Evolutionary conservation across 1,284 basidiomycete species (phyloP), one percentile per base, ranked within the genome.

Genomic region (Bjerkandera adusta): DNA sequence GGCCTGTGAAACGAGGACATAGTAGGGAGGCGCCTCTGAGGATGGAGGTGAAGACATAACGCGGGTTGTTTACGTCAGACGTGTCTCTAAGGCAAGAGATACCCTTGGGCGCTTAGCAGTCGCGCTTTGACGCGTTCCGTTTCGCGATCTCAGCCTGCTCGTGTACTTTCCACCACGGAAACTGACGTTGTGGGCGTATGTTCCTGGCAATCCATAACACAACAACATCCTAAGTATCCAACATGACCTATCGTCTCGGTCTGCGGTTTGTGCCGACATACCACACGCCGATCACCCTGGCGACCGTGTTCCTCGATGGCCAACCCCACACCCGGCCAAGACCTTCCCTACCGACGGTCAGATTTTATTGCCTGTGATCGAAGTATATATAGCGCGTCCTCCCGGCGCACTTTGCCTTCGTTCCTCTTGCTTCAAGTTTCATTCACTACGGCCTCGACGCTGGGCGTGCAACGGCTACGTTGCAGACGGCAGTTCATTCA

Each of bases 1-100:
- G 33, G 56, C 71, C 50, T 81, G 77, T 5, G 82, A 76, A 46
- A 83, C 67, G 43, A 87, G 71, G 37, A 86, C 60, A 57, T 85
- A 86, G 65, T 74, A 77, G 27, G 85, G 84, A 10, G 70, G 71
- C 5, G 29, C 4, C 7, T 3, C 3, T 21, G 29, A 25, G 22
- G 41, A 34, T 34, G 41, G 37, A 16, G 50, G 38, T 10, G 45
- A 33, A 24, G 47, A 48, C 36, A 43, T 51, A 27, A 8, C 11
- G n/a, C n/a, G n/a, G n/a, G n/a, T n/a, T n/a, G n/a, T n/a, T n/a
- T n/a, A n/a, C n/a, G n/a, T n/a, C n/a, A n/a, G n/a, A n/a, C n/a
- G n/a, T n/a, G n/a, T n/a, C n/a, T n/a, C n/a, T n/a, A n/a, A n/a
- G n/a, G n/a, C n/a, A n/a, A n/a, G n/a, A n/a, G n/a, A n/a, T n/a